Evolutionary conservation across 805 yeast genomes (phyloP).

Genomic region (Starmera pachycereana): DNA sequence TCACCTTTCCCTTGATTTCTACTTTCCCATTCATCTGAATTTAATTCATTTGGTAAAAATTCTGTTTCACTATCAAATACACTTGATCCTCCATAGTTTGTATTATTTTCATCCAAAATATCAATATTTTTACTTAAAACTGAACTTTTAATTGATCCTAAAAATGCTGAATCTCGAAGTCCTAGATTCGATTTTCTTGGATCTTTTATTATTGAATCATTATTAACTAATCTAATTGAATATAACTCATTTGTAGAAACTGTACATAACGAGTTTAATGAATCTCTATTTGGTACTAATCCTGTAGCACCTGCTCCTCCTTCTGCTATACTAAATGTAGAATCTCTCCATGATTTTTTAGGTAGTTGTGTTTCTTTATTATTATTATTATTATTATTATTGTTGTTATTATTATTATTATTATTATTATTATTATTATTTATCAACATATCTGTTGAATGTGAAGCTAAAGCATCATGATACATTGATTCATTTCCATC

Average conservation of each 20-base stretch:
- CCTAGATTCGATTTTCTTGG: constrained; percentile 31
- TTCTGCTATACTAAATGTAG: constrained; percentile 15
- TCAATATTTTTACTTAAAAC: constrained; percentile 9
- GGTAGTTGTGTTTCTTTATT: constrained; percentile 15
- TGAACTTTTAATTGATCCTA: constrained; percentile 18
- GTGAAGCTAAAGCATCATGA: constrained; percentile 28
- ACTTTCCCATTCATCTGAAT: too few species aligned
- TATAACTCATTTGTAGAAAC: constrained; percentile 79
- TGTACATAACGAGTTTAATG: constrained; percentile 67
- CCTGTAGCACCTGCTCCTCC: constrained; percentile 3
- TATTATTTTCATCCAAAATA: constrained; percentile 14
- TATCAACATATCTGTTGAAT: constrained; percentile 30
- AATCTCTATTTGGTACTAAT: constrained; percentile 35
- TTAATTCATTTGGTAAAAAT: too few species aligned
- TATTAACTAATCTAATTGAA: constrained; percentile 68
- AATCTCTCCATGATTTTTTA: constrained; percentile 52
- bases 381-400: constrained; percentile 10
- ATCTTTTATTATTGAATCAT: constrained; percentile 32
- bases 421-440: constrained; percentile 10
- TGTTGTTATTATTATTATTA: constrained; percentile 10
- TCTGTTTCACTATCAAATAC: too few species aligned
- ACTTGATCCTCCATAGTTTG: background rate
- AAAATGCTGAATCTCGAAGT: constrained; percentile 31
- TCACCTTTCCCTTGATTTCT: too few species aligned
- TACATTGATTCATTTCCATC: constrained; percentile 38